Conservation (phyloP, 768 basidiomycete genomes). For the Chiua virens region DNA sequence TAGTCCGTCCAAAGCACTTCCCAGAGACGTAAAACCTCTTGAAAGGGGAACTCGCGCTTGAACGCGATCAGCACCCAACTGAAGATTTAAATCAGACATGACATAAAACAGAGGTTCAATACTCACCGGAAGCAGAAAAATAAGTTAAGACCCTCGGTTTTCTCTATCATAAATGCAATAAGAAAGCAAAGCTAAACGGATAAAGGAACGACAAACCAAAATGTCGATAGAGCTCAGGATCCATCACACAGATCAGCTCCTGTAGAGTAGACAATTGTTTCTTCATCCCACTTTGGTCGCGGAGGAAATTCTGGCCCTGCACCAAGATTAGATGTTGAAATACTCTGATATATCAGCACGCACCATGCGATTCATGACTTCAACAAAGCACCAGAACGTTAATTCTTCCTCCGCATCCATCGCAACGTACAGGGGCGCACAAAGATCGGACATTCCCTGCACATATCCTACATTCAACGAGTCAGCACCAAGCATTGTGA, state of each 20-base stretch:
- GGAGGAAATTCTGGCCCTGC: slow-evolving; percentile 91
- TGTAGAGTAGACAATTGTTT: slow-evolving; percentile 87
- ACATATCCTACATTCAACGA: slow-evolving; percentile 71
- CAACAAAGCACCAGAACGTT: slow-evolving; percentile 96
- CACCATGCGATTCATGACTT: slow-evolving; percentile 95
- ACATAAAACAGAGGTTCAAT: neutral
- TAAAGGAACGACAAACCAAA: slow-evolving; percentile 49
- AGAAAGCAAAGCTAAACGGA: neutral
- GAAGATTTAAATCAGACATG: slow-evolving; percentile 2
- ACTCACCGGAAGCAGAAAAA: slow-evolving; percentile 97
- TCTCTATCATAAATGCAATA: slow-evolving; percentile 51
- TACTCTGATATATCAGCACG: slow-evolving; percentile 24
- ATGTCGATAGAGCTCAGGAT: slow-evolving; percentile 92
- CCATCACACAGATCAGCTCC: slow-evolving; percentile 89
- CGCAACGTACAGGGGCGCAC: slow-evolving; percentile 90
- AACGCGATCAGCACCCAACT: slow-evolving; percentile 93
- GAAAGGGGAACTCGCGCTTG: slow-evolving; percentile 95
- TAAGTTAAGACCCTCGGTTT: slow-evolving; percentile 84
- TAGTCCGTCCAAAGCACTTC: slow-evolving; percentile 93
- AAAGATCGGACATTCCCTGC: slow-evolving; percentile 98
- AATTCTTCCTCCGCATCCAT: slow-evolving; percentile 85
- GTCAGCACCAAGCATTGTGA: slow-evolving; percentile 12
- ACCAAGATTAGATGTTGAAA: slow-evolving; percentile 5
- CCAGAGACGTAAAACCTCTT: slow-evolving; percentile 89
- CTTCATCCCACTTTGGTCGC: slow-evolving; percentile 99